Base-by-base conservation (phyloP, 108 stramenopile species). In the Cylindrotheca closterium region DNA sequence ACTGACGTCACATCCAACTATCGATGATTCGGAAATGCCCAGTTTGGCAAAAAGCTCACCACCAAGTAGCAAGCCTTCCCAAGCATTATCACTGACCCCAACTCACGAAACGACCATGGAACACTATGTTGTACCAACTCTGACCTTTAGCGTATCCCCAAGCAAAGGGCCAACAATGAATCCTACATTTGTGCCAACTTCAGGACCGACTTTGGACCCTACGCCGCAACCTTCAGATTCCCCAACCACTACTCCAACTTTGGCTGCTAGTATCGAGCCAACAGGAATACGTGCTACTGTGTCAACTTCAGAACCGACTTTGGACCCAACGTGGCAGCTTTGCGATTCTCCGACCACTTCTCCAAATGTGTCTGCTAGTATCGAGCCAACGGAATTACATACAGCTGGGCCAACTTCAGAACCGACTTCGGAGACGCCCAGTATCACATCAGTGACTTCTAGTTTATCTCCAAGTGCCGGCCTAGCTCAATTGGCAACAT, bases 111-210 rank as follows among this genome's bases (percentile, higher is more conserved):
- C 60, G 2, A 49, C 46, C 4, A 4, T 51, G 2, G 5, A 2
- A 2, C n/a, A n/a, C n/a, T n/a, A n/a, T n/a, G n/a, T n/a, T n/a
- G n/a, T n/a, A n/a, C n/a, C n/a, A n/a, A n/a, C n/a, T n/a, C n/a
- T n/a, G n/a, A n/a, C n/a, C n/a, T n/a, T n/a, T n/a, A n/a, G n/a
- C n/a, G n/a, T n/a, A n/a, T n/a, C n/a, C n/a, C n/a, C n/a, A n/a
- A n/a, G n/a, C n/a, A n/a, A n/a, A n/a, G n/a, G n/a, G n/a, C 51
- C 50, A 18, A 33, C 63, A 31, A 22, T 32, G 2, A 10, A 18
- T 23, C 51, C 63, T 25, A 33, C 63, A 53, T 8, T 3, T 15
- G 65, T 2, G 5, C 55, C 54, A 18, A 18, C 65, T 67, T 8
- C 33, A 3, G 24, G 2, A 55, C 34, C 65, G 27, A 56, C 51